Base-by-base conservation (phyloP, 2,329 filamentous ascomycete species). In the Arthrocladium fulminans region DNA sequence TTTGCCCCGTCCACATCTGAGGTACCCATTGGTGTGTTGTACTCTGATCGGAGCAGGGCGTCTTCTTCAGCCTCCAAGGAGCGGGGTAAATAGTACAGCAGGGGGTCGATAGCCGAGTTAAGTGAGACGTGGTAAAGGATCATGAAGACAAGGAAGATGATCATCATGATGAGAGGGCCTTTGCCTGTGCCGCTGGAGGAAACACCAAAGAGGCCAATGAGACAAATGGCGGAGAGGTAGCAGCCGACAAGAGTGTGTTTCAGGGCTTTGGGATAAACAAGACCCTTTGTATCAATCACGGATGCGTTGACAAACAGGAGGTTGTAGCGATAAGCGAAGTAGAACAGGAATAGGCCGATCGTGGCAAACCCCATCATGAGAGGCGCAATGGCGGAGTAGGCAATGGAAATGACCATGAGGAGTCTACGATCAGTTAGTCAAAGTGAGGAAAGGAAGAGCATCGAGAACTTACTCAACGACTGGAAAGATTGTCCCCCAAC, bases 311-410 rank as follows among this genome's bases (percentile, higher is more conserved):
- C 88, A 65, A 87, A 96, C 43, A 96, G 75, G 48, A 97, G 68
- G 62, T 95, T 94, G 74, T 97, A 95, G 15, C 86, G 80, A 73
- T 88, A 95, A 41, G 88, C 86, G 45, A 90, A 71, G 63, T 94
- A 94, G 67, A 95, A 89, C 35, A 92, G 71, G 19, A 75, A 79
- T 51, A 96, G 77, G 23, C 87, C 88, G 32, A 86, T 73, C 1
- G 83, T 81, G 1, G 87, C 86, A 60, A 95, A 96, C 3, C 82
- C 79, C 43, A 95, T 74, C 47, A 95, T 82, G 9, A 96, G 70
- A 0, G 89, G 90, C 2, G 88, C 86, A 59, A 96, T 94, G 54
- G 82, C 83, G 1, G 88, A 83, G 62, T 96, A 96, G 25, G 82
- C 84, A 53, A 96, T 83, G 34, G 86, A 86, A 84, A 61, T 60